Conservation (phyloP, 1,284 basidiomycete species). For the Macrocystidia cucumis region DNA sequence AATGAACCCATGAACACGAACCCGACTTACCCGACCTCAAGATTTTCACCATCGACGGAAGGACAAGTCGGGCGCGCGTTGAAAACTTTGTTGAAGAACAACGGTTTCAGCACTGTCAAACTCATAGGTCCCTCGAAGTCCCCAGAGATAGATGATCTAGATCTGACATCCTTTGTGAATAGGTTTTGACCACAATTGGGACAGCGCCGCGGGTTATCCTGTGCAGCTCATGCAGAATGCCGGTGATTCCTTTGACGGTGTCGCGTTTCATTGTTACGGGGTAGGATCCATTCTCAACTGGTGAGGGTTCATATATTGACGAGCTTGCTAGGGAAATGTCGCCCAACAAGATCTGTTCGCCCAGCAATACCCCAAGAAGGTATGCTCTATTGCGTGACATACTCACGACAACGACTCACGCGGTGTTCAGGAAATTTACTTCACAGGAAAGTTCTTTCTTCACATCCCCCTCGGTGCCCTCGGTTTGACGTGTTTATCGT, state of each 20-base stretch:
- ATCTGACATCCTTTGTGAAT: neutral
- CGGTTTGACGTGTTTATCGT: too few species aligned
- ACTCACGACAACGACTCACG: too few species aligned
- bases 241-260: constrained; percentile 26
- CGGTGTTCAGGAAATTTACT: constrained; percentile 14
- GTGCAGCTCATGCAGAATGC: constrained; percentile 25
- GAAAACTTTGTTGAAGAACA: constrained; percentile 27
- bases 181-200: constrained; percentile 33
- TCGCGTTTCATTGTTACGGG: constrained; percentile 34
- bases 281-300: constrained; percentile 2
- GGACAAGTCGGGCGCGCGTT: constrained; percentile 28
- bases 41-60: constrained; percentile 20
- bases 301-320: constrained; percentile 4
- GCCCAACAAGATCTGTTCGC: constrained; percentile 25
- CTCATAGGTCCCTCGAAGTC: constrained; percentile 26
- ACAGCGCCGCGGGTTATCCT: constrained; percentile 27
- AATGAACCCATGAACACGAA: constrained; percentile 32
- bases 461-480: too few species aligned
- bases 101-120: constrained; percentile 28
- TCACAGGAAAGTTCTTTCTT: constrained; percentile 19
- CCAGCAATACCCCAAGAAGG: constrained; percentile 25
- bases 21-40: constrained; percentile 27
- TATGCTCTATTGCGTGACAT: constrained; percentile 14
- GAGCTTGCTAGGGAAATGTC: constrained; percentile 19
- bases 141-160: constrained; percentile 12